Base-by-base conservation (phyloP, 148 eudicot genomes). In the Arctostaphylos glauca region DNA sequence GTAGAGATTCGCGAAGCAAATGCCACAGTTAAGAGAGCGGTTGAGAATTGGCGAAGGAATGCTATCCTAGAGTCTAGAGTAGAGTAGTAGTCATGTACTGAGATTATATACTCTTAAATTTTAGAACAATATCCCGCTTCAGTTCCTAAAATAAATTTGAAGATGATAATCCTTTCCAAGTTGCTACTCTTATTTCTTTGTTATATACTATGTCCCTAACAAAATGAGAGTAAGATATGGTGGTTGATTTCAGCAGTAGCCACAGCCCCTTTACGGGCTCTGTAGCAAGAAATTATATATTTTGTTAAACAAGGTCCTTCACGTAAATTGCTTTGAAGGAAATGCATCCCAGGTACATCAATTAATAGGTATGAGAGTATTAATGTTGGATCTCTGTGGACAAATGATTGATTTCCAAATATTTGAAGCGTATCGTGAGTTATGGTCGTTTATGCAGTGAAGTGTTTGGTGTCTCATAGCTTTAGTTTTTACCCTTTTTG, bases 1-100 rank as follows among this genome's bases (percentile, higher is more conserved):
- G 92, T 91, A 80, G 99, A 94, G 91, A 93, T 94, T 84, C 81
- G 76, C 5, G 86, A 89, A 79, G 99, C 98, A 9, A 85, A 90
- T 67, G 84, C 88, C 46, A 84, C 90, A 15, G 95, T 93, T 78
- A 86, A 81, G 71, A 90, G 84, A 84, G 97, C 99, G 38, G 88
- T 94, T 44, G 88, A 82, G 80, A 94, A 92, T 86, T 96, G 99
- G 99, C 84, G 81, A 84, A 91, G 89, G 87, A 90, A 90, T 78
- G 92, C 97, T 54, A 81, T 55, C 79, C 67, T 83, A 52, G 99
- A 96, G 82, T 72, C 75, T 82, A 52, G 99, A 96, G 84, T 75
- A 80, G 81, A 88, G 81, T 78, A 88, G 81, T 78, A 86, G 73
- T 54, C 82, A 88, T 74, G 44, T 88, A 13, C 78, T 93, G 85